Percentiles rank a stretch among this genome's conserved stretches.
Conservation (phyloP, 768 basidiomycete genomes). For the Termitomyces sp. region DNA sequence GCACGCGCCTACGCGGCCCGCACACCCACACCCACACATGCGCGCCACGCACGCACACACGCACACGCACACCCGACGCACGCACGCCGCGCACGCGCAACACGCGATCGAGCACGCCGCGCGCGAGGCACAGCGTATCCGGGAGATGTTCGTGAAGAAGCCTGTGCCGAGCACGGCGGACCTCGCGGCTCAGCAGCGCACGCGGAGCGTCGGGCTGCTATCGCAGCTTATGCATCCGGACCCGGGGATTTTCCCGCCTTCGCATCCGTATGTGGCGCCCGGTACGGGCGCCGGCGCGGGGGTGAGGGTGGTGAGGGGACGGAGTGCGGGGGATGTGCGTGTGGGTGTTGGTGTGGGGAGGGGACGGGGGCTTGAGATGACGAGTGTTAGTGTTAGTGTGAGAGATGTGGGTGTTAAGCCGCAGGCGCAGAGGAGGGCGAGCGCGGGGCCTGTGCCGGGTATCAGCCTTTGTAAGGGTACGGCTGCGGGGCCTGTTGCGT, state of each 20-base stretch:
- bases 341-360: too few species aligned
- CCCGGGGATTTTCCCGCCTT: conserved; percentile 52
- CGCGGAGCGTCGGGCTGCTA: conserved; percentile 47
- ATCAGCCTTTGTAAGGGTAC: conserved; percentile 50
- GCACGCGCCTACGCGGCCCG: too few species aligned
- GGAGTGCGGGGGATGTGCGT: conserved; percentile 40
- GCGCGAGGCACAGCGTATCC: conserved; percentile 55
- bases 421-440: conserved; percentile 1
- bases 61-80: conserved; percentile 15
- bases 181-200: conserved; percentile 29
- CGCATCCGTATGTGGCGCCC: too few species aligned
- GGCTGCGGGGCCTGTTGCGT: conserved; percentile 54
- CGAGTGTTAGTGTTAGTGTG: conserved; percentile 4
- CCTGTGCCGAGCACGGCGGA: conserved; percentile 60
- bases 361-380: conserved; percentile 10
- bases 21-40: too few species aligned
- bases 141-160: conserved; percentile 70
- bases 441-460: conserved; percentile 16
- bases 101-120: conserved; percentile 43
- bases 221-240: conserved; percentile 71
- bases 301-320: conserved; percentile 21
- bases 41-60: conserved; percentile 14
- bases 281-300: conserved; percentile 26
- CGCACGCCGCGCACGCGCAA: conserved; percentile 19
- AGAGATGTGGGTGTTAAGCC: neutral